Evolutionary conservation across 495 filamentous ascomycete genomes (phyloP).

Genomic region (Penicillium fimorum): DNA sequence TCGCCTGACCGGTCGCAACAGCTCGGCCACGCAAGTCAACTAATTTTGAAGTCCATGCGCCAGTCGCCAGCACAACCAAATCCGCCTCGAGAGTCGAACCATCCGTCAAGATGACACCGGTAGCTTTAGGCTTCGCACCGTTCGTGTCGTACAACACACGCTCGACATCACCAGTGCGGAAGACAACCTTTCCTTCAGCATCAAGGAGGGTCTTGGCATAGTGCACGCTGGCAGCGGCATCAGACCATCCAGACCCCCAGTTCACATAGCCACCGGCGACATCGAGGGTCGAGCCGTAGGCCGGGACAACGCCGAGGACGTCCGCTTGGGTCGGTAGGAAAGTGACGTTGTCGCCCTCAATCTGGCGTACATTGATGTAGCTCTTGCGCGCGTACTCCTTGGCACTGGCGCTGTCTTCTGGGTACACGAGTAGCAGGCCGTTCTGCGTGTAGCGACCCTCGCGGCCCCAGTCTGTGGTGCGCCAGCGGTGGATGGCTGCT

Average conservation of each 20-base stretch:
- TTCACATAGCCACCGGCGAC: constrained; percentile 79
- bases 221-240: constrained; percentile 71
- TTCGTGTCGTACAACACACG: constrained; percentile 45
- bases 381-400: constrained; percentile 65
- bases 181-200: constrained; percentile 57
- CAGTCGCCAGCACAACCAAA: constrained; percentile 76
- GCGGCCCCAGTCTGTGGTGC: constrained; percentile 58
- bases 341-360: constrained; percentile 47
- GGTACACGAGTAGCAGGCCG: constrained; percentile 67
- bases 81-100: constrained; percentile 60
- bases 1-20: constrained; percentile 74
- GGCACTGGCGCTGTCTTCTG: constrained; percentile 48
- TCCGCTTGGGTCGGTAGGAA: constrained; percentile 46
- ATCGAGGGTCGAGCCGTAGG: constrained; percentile 45
- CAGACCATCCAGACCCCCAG: constrained; percentile 74
- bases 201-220: constrained; percentile 65
- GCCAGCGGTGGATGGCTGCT: constrained; percentile 69
- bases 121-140: constrained; percentile 37
- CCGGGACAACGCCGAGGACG: constrained; percentile 43
- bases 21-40: constrained; percentile 76
- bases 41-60: constrained; percentile 77
- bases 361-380: constrained; percentile 59
- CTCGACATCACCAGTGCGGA: constrained; percentile 61
- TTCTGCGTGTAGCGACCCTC: constrained; percentile 71
- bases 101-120: constrained; percentile 53